Conservation (phyloP, 2,329 filamentous ascomycete genomes). For the Tolypocladium tropicale region DNA sequence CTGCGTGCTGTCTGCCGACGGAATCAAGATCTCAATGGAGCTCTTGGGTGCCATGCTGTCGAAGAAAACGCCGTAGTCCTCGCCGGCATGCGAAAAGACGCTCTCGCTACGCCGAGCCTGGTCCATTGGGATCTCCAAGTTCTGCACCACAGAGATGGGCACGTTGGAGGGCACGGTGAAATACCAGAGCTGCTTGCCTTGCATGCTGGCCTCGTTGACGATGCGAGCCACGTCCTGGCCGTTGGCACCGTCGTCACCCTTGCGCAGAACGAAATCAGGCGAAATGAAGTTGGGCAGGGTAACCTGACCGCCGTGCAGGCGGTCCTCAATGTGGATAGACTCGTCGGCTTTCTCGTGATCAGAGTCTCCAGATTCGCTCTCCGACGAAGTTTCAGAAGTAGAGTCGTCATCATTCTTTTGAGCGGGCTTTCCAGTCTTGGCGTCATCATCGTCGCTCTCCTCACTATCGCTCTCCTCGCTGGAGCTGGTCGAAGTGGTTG, state of each 20-base stretch:
- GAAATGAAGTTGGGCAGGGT: constrained; percentile 35
- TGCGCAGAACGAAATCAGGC: constrained; percentile 44
- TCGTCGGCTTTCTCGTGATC: constrained; percentile 24
- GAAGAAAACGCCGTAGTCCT: constrained; percentile 50
- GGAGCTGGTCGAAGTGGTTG: constrained; percentile 10
- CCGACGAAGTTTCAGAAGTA: background rate
- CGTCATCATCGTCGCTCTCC: background rate
- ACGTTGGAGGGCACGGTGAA: constrained; percentile 63
- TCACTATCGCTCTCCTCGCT: constrained; percentile 7
- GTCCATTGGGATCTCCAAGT: constrained; percentile 51
- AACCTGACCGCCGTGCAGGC: constrained; percentile 18
- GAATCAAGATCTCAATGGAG: constrained; percentile 51
- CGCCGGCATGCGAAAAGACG: constrained; percentile 52
- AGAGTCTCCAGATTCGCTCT: constrained; percentile 16
- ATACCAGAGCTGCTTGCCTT: constrained; percentile 72
- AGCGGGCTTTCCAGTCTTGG: background rate
- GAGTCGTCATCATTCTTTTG: background rate
- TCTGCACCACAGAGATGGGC: constrained; percentile 56
- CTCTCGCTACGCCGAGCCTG: constrained; percentile 40
- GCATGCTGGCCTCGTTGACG: constrained; percentile 47
- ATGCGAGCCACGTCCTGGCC: constrained; percentile 40
- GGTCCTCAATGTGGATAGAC: constrained; percentile 27
- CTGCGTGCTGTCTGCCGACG: constrained; percentile 40
- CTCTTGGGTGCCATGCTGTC: constrained; percentile 38
- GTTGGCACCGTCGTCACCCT: constrained; percentile 26